Conservation (phyloP, 2,329 filamentous ascomycete species). For the Xylariaceae sp. region DNA sequence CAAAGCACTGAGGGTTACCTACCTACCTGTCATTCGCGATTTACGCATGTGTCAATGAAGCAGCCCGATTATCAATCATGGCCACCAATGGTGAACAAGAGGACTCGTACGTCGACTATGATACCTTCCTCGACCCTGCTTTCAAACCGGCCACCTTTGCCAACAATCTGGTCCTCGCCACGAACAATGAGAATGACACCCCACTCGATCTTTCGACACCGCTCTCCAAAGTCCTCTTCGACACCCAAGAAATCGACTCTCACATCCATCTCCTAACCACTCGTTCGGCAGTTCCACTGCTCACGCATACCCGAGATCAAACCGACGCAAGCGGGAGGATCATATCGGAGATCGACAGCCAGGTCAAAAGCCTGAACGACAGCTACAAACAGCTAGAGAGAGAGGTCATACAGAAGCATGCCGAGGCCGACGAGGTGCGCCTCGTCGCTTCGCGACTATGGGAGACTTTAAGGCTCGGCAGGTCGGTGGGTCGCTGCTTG, state of each 20-base stretch:
- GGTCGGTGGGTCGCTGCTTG: slow-evolving; percentile 73
- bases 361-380: slow-evolving; percentile 75
- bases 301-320: slow-evolving; percentile 72
- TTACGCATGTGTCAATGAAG: no score
- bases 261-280: slow-evolving; percentile 90
- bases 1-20: background rate
- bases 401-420: slow-evolving; percentile 82
- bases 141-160: slow-evolving; percentile 83
- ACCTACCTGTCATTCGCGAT: no score
- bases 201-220: slow-evolving; percentile 92
- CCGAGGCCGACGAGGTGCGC: slow-evolving; percentile 78
- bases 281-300: slow-evolving; percentile 73
- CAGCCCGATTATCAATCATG: no score
- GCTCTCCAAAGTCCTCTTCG: slow-evolving; percentile 88
- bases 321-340: slow-evolving; percentile 69
- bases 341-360: slow-evolving; percentile 70
- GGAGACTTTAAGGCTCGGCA: slow-evolving; percentile 71
- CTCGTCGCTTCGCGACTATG: slow-evolving; percentile 73
- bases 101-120: slow-evolving; percentile 82
- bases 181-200: slow-evolving; percentile 87
- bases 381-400: slow-evolving; percentile 82
- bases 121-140: slow-evolving; percentile 76
- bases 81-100: background rate
- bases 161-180: slow-evolving; percentile 80
- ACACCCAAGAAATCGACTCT: slow-evolving; percentile 94